Evolutionary conservation across 2,329 filamentous ascomycete genomes (phyloP).

Genomic region (Chaetomiaceae sp.): DNA sequence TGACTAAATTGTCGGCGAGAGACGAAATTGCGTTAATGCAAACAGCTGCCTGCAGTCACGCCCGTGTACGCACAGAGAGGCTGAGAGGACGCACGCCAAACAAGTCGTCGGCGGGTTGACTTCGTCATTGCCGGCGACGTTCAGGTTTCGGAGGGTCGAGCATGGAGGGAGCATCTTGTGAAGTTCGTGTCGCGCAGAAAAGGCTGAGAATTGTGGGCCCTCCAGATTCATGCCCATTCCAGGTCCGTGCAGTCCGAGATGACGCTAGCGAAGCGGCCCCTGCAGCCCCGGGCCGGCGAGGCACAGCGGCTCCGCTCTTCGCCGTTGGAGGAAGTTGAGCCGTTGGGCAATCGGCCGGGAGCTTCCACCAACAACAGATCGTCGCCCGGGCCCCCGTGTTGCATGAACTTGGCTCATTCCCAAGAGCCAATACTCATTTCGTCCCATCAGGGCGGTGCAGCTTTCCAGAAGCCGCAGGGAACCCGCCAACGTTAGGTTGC

Average conservation of each 20-base stretch:
- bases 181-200: not conserved
- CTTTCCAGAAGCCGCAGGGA: slow-evolving; percentile 20
- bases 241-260: not conserved
- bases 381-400: not conserved
- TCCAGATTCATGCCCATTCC: not conserved
- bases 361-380: slow-evolving; percentile 1
- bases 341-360: not conserved
- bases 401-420: slow-evolving; percentile 25
- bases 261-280: slow-evolving; percentile 12
- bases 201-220: not conserved
- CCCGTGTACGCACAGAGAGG: too few species aligned
- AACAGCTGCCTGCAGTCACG: not conserved
- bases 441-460: slow-evolving; percentile 5
- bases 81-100: too few species aligned
- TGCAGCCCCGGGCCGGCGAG: slow-evolving; percentile 11
- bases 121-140: too few species aligned
- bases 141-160: too few species aligned
- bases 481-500: too few species aligned
- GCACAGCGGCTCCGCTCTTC: slow-evolving; percentile 10
- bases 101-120: not conserved
- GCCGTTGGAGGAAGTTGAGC: slow-evolving; percentile 2
- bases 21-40: slow-evolving; percentile 3
- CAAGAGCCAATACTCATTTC: slow-evolving; percentile 23
- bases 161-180: too few species aligned
- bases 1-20: not conserved